phyloP scores from a whole-genome alignment of 345 rosid genomes.

The Populus ilicifolia region DNA sequence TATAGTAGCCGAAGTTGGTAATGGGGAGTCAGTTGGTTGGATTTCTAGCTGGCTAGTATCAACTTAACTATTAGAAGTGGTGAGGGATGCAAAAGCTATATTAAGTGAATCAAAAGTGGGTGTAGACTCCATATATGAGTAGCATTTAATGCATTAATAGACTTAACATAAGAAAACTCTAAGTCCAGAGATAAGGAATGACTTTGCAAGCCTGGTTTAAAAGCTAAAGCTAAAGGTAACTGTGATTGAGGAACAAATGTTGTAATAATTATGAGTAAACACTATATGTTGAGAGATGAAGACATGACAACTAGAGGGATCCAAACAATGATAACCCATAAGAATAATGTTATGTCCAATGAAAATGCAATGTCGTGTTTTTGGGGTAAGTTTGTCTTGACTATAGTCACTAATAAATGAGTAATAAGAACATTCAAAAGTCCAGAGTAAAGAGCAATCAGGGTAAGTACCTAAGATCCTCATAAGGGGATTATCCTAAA shows the following conservation, averaged over 20 bases:
- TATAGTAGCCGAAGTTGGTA: accelerated
- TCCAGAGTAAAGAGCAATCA: background rate
- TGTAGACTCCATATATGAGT: no score
- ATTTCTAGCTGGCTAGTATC: accelerated
- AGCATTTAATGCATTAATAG: background rate
- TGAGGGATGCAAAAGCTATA: no score
- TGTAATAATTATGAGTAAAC: background rate
- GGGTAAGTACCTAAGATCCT: background rate
- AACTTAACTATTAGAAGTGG: no score
- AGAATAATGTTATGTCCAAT: no score
- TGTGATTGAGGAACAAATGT: background rate
- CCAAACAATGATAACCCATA: background rate
- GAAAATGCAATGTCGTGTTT: background rate
- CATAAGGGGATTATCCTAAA: background rate
- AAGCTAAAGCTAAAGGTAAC: background rate
- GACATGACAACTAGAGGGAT: no score
- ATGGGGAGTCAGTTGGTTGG: no score
- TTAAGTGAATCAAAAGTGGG: no score
- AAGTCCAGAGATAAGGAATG: no score
- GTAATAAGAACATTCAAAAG: no score
- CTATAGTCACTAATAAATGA: no score
- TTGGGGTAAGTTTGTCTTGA: background rate
- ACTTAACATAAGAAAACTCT: no score
- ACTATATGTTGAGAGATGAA: background rate
- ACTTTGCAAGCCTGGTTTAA: background rate